Conservation (phyloP, 1,139 yeast species). For the Insectozyma bohioensis region DNA sequence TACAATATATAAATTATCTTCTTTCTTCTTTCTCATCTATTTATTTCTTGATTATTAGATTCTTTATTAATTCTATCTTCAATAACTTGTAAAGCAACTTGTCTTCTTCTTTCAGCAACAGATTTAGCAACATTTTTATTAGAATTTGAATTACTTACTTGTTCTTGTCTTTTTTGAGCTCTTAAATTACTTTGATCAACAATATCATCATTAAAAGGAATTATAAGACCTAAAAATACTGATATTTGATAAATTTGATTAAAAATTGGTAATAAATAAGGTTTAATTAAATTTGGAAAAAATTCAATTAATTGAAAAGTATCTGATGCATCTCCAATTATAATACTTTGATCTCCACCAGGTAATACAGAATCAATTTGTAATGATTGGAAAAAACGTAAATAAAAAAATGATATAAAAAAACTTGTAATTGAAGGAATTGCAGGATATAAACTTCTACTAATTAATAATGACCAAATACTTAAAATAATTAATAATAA, state of each 20-base stretch:
- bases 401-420: constrained; percentile 66
- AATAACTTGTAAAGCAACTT: constrained; percentile 77
- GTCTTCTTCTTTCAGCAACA: constrained; percentile 82
- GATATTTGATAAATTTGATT: constrained; percentile 51
- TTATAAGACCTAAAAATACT: constrained; percentile 56
- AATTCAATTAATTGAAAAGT: constrained; percentile 82
- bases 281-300: constrained; percentile 63
- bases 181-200: constrained; percentile 73
- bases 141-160: constrained; percentile 37
- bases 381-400: constrained; percentile 69
- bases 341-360: constrained; percentile 25
- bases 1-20: too few species aligned
- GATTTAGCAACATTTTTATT: constrained; percentile 50
- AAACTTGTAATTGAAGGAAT: constrained; percentile 72
- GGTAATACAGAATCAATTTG: constrained; percentile 41
- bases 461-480: constrained; percentile 41
- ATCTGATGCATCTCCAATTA: constrained; percentile 86
- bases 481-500: constrained; percentile 48
- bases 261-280: constrained; percentile 54
- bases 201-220: constrained; percentile 69
- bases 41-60: too few species aligned
- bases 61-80: constrained; percentile 64
- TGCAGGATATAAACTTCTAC: constrained; percentile 50
- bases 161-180: constrained; percentile 59
- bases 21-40: too few species aligned